A percentile compares a stretch with the other conserved stretches of the same genome.
These are phyloP conservation scores for Nakaseomyces nivariensis DNA, from an alignment of 1,139 yeast genomes.

Conservation along the genomic window DNA sequence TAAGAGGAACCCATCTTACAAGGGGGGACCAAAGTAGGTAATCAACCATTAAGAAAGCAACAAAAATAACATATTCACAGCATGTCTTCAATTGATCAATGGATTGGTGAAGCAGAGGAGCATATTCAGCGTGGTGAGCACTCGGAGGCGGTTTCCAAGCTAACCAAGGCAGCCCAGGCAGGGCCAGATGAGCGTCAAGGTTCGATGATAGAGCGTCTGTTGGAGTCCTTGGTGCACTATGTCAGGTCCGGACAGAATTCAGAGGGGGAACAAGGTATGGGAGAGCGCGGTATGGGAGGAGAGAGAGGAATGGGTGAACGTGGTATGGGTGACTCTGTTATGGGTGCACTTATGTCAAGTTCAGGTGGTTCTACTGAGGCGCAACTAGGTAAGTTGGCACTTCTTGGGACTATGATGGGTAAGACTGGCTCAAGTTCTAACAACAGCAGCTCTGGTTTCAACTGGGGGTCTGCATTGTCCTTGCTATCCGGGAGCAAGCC, in stretches of 20 bases:
- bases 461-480: conserved; percentile 18
- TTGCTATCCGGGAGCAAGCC: conserved; percentile 13
- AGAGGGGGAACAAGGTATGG: conserved; percentile 6
- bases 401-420: conserved; percentile 19
- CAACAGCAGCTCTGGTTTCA: conserved; percentile 13
- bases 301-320: conserved; percentile 11
- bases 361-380: conserved; percentile 21
- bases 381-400: conserved; percentile 25
- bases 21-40: no score
- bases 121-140: conserved; percentile 19
- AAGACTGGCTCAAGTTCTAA: conserved; percentile 8
- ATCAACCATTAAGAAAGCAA: no score
- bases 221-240: conserved; percentile 15
- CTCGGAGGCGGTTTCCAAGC: conserved; percentile 22
- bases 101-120: conserved; percentile 18
- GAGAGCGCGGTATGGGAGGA: background rate
- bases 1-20: no score
- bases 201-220: conserved; percentile 19
- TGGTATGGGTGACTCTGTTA: conserved; percentile 19
- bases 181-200: conserved; percentile 19
- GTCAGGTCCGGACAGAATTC: conserved; percentile 4
- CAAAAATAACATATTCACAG: no score
- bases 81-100: conserved; percentile 6
- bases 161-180: conserved; percentile 21
- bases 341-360: conserved; percentile 16